These are phyloP conservation scores for Paraphoma chrysanthemicola DNA, from an alignment of 2,329 filamentous ascomycete genomes.

Conservation along the genomic window DNA sequence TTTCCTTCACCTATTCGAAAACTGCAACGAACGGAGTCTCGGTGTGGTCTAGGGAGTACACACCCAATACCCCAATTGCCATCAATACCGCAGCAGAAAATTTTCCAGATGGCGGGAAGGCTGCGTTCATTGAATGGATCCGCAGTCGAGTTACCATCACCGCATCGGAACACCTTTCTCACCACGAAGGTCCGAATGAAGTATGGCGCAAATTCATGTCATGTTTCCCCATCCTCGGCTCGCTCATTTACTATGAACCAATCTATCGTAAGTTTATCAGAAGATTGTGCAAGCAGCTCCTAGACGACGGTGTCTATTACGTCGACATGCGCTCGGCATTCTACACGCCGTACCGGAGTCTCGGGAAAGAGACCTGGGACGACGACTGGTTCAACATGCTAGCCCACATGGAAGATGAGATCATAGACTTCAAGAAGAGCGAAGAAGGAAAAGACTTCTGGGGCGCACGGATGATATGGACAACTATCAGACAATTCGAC, in stretches of 20 bases:
- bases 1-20: slow-evolving; percentile 65
- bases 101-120: slow-evolving; percentile 75
- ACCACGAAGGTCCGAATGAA: slow-evolving; percentile 82
- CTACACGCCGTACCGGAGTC: slow-evolving; percentile 70
- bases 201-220: slow-evolving; percentile 84
- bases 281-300: slow-evolving; percentile 72
- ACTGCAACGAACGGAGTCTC: slow-evolving; percentile 51
- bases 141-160: slow-evolving; percentile 75
- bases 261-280: slow-evolving; percentile 81
- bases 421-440: slow-evolving; percentile 75
- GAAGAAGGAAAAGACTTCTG: slow-evolving; percentile 79
- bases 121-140: slow-evolving; percentile 80
- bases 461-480: slow-evolving; percentile 87
- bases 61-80: slow-evolving; percentile 64
- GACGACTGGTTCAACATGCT: slow-evolving; percentile 74
- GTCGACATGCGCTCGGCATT: slow-evolving; percentile 83
- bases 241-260: slow-evolving; percentile 86
- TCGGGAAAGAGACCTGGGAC: slow-evolving; percentile 71
- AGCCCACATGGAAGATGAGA: slow-evolving; percentile 76
- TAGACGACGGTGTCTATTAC: slow-evolving; percentile 84
- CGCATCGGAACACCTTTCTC: slow-evolving; percentile 73
- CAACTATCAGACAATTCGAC: slow-evolving; percentile 69
- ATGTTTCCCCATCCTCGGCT: slow-evolving; percentile 76
- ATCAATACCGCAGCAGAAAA: slow-evolving; percentile 69
- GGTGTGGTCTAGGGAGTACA: slow-evolving; percentile 74